Evolutionary conservation across 345 rosid species (phyloP), one percentile per base, ranked within the genome.

Genomic region (Brassica juncea): DNA sequence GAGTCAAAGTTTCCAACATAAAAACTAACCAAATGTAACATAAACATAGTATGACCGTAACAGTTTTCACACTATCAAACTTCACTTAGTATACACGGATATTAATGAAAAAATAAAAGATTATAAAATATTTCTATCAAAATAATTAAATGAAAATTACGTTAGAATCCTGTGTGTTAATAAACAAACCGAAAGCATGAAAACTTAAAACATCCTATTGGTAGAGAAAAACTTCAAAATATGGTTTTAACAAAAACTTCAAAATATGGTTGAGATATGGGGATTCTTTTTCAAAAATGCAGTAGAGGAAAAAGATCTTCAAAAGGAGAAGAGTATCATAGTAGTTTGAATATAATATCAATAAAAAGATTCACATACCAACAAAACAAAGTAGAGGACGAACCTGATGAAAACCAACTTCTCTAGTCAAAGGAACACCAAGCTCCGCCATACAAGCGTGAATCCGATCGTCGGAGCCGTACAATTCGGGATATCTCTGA

Each of bases 361-460:
- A 57, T 21, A 4, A 34, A 4, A 5, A 42, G 19, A 10, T 9
- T 6, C 4, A 7, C 2, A 49, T n/a, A 49, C 57, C 57, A 47
- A 11, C 6, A 32, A 39, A 28, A 4, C 9, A 73, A 6, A 76
- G 68, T 62, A 80, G 71, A 31, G 73, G 44, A 74, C 82, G 64
- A 25, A 94, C 97, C 97, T 92, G 97, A 82, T 94, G 98, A 82
- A 94, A 90, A 1, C 98, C 98, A 5, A 70, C 78, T 80, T 91
- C 91, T 47, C 71, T 79, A 66, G 93, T 86, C 31, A 94, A 88
- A 15, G 98, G 92, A 63, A 94, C 96, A 10, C 97, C 96, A 64
- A 94, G 91, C 87, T 94, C 97, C 2, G 95, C 70, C 94, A 90
- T 84, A 72, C 98, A 94, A 66, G 96, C 98, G 57, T 90, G 94